phyloP scores from a whole-genome alignment of 2,329 filamentous ascomycete genomes.

The Sporothrix pallida region DNA sequence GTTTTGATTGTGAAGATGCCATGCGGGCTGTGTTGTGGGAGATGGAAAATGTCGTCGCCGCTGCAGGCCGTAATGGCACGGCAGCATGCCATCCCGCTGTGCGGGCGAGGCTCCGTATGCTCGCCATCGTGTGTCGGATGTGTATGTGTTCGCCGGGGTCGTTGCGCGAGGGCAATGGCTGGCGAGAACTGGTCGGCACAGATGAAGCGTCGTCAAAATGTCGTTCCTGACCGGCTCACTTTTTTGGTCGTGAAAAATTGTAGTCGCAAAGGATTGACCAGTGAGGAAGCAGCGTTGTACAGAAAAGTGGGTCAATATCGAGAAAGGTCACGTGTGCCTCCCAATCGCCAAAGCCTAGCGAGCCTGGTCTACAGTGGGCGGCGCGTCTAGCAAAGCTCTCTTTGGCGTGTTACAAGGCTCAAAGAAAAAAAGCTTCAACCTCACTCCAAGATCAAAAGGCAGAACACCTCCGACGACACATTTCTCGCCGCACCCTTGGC shows the following conservation, averaged over 20 bases:
- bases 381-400: too few relatives aligned
- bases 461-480: too few relatives aligned
- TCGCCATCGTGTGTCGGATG: constrained; percentile 46
- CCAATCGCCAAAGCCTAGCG: too few relatives aligned
- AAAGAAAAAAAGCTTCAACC: too few relatives aligned
- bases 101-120: constrained; percentile 50
- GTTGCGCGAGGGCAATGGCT: constrained; percentile 23
- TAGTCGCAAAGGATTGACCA: constrained; percentile 25
- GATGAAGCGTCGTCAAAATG: constrained; percentile 25
- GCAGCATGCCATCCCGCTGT: constrained; percentile 38
- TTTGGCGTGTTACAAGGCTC: too few relatives aligned
- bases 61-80: constrained; percentile 39
- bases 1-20: constrained; percentile 15
- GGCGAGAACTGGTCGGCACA: neutral
- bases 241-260: constrained; percentile 32
- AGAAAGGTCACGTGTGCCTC: neutral
- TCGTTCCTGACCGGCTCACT: constrained; percentile 21
- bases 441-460: too few relatives aligned
- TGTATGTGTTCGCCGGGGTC: neutral
- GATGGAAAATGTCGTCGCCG: neutral
- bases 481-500: too few relatives aligned
- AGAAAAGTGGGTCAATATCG: neutral
- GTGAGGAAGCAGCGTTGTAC: neutral
- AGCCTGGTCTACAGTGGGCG: too few relatives aligned
- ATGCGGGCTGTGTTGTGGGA: constrained; percentile 22